phyloP scores from a whole-genome alignment of 2,329 filamentous ascomycete genomes.

The Aspergillus luchuensis region DNA sequence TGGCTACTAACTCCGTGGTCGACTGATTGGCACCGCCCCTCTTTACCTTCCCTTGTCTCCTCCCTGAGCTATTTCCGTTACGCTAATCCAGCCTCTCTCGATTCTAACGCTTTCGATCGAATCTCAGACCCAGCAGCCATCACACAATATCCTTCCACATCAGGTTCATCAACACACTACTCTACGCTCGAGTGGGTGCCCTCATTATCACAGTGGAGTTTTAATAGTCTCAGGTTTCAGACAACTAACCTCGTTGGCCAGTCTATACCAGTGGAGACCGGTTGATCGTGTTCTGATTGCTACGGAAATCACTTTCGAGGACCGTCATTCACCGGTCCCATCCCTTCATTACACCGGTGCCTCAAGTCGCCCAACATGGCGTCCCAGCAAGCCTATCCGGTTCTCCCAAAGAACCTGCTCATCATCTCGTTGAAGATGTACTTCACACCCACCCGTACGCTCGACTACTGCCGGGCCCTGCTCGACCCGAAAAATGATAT shows the following conservation, averaged over 20 bases:
- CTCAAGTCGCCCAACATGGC: slow-evolving; percentile 2
- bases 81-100: neutral
- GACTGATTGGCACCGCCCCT: neutral
- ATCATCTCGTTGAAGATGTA: slow-evolving; percentile 46
- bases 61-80: neutral
- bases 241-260: neutral
- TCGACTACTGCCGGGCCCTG: slow-evolving; percentile 56
- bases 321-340: neutral
- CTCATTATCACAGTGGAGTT: neutral
- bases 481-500: slow-evolving; percentile 51
- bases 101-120: neutral
- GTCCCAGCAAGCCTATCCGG: slow-evolving; percentile 27
- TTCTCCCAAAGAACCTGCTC: slow-evolving; percentile 40
- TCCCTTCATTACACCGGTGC: neutral
- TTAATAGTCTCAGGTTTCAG: neutral
- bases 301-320: neutral
- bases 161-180: neutral
- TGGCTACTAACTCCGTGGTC: neutral
- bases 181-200: neutral
- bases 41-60: neutral
- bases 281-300: neutral
- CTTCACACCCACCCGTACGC: slow-evolving; percentile 52
- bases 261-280: neutral
- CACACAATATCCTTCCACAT: too few relatives aligned
- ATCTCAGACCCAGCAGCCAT: too few relatives aligned